Evolutionary conservation across 176 grass and related monocot species (phyloP).

Genomic region (Oryza meridionalis): DNA sequence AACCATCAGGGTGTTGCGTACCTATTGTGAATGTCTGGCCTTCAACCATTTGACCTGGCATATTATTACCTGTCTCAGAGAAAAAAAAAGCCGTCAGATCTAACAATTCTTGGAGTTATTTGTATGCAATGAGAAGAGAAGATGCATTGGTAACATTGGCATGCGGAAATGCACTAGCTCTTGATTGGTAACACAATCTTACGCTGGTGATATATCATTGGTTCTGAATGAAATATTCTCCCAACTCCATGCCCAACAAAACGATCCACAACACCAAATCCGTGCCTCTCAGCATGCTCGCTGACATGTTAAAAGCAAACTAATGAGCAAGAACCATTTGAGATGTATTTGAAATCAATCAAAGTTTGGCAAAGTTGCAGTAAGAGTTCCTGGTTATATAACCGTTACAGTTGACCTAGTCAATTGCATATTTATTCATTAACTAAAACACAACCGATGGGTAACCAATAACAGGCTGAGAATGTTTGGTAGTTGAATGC

Average conservation of each 20-base stretch:
- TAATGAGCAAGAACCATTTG: neutral
- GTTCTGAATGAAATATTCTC: constrained; percentile 82
- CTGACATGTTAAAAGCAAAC: constrained; percentile 50
- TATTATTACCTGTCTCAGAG: constrained; percentile 70
- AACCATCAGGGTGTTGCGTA: constrained; percentile 14
- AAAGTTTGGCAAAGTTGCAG: neutral
- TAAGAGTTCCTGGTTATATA: neutral
- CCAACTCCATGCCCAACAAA: constrained; percentile 96
- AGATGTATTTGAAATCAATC: neutral
- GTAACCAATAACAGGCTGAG: neutral
- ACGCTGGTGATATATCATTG: constrained; percentile 88
- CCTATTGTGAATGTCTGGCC: constrained; percentile 96
- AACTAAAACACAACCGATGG: constrained; percentile 10
- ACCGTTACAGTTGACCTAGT: neutral
- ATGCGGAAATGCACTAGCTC: neutral
- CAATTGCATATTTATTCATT: neutral
- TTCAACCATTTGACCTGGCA: constrained; percentile 76
- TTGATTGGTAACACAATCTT: constrained; percentile 40
- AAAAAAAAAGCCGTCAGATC: neutral
- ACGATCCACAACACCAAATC: constrained; percentile 69
- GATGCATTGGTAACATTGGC: no score
- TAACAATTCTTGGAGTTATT: neutral
- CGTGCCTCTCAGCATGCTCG: constrained; percentile 76
- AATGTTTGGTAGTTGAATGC: neutral
- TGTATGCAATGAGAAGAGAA: neutral